Evolutionary conservation across 2,329 filamentous ascomycete genomes (phyloP).

Genomic region (Tolypocladium cylindrosporum): DNA sequence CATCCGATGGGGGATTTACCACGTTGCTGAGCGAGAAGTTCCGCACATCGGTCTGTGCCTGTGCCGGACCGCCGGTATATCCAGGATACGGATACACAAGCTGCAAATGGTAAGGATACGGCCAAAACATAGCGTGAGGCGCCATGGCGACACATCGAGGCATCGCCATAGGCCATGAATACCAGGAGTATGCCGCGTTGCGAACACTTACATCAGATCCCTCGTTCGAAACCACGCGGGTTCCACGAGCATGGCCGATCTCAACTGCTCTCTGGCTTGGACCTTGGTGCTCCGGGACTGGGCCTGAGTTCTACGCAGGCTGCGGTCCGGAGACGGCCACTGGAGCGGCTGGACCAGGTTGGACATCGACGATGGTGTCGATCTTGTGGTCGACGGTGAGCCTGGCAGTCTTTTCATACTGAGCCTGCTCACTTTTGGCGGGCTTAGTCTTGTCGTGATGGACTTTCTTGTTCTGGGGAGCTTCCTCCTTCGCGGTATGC

Average conservation of each 20-base stretch:
- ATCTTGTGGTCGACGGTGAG: background rate
- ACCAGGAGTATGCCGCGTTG: background rate
- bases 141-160: background rate
- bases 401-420: background rate
- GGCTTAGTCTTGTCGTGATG: background rate
- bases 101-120: background rate
- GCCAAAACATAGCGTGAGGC: background rate
- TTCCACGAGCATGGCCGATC: no score
- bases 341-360: no score
- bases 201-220: background rate
- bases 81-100: background rate
- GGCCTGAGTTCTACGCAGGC: constrained; percentile 10
- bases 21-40: background rate
- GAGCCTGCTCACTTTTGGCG: background rate
- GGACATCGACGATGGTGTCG: background rate
- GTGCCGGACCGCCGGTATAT: background rate
- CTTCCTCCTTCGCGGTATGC: background rate
- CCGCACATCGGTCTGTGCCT: background rate
- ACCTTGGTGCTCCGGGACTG: constrained; percentile 1
- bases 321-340: background rate
- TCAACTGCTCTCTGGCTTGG: background rate
- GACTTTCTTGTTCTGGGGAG: background rate
- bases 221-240: background rate
- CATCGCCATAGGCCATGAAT: background rate
- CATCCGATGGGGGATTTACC: background rate